Base-by-base conservation (phyloP, 257 asterid species). In the Nicotiana obtusifolia region DNA sequence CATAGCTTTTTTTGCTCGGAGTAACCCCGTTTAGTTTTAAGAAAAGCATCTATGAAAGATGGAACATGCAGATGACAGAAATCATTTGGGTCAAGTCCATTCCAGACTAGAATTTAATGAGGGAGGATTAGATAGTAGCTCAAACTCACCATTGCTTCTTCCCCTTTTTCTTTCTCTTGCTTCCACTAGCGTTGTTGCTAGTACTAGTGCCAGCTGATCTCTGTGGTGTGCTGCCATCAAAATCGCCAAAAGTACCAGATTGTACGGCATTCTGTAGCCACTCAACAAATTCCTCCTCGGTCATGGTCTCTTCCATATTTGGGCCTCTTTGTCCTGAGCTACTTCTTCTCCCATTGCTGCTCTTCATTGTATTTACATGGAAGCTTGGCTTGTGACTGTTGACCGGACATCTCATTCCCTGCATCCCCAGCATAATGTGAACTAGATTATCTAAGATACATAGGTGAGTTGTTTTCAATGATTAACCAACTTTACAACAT, bases 371-470 rank as follows among this genome's bases (percentile, higher is more conserved):
- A 89, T 94, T 96, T 15, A 94, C 96, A 19, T 94, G 99, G 89
- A 96, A 96, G 84, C 91, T 87, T 1, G 99, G 93, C 88, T 92
- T 96, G 95, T 96, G 99, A 57, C 95, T 89, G 84, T 93, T 94
- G 33, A 78, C 97, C 0, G 92, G 89, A 75, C 98, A 93, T 82
- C 97, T 91, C 99, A 96, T 91, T 81, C 97, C 99, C 99, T 96
- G 83, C 81, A 80, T 15, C 35, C 44, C 64, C 80, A 61, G 81
- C 57, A 60, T 65, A 64, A 60, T 16, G 79, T 24, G 53, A 47
- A 47, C 53, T 8, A 47, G 56, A 73, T 20, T 22, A 44, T 73
- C 15, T 47, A 47, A 37, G 79, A 71, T 71, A 73, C 20, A 47
- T 24, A 24, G 37, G 41, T 47, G 24, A 73, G 79, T 41, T 71